Percentiles rank a stretch among this genome's conserved stretches.
These are phyloP conservation scores for Fusarium sp. DNA, from an alignment of 2,329 filamentous ascomycete species.

Conservation along the genomic window DNA sequence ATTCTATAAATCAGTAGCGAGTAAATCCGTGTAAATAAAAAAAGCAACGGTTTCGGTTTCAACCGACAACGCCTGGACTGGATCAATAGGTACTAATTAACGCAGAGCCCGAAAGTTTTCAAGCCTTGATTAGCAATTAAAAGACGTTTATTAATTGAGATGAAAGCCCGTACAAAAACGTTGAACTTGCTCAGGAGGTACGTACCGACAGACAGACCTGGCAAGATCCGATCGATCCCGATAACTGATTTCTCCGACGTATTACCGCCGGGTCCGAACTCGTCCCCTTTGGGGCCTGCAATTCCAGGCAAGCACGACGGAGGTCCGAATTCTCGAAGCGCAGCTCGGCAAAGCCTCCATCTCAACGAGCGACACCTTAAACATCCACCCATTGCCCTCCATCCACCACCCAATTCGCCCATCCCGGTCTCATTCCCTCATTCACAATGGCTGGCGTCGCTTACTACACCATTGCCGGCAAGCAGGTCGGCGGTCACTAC, in stretches of 20 bases:
- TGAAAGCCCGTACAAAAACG: background rate
- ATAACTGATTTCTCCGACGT: constrained; percentile 40
- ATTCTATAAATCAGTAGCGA: background rate
- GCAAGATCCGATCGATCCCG: constrained; percentile 41
- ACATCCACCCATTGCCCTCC: constrained; percentile 47
- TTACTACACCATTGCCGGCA: constrained; percentile 68
- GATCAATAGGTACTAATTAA: background rate
- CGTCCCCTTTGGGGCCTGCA: constrained; percentile 45
- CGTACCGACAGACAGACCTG: background rate
- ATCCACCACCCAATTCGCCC: constrained; percentile 45
- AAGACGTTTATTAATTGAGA: background rate
- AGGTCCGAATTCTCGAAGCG: constrained; percentile 44
- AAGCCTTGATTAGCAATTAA: too few species aligned
- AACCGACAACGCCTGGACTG: background rate
- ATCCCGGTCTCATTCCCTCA: constrained; percentile 36
- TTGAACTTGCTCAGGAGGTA: background rate
- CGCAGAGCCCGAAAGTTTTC: too few species aligned
- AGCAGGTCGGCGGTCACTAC: constrained; percentile 71
- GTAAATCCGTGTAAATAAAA: background rate
- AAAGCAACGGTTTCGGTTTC: background rate
- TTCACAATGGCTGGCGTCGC: constrained; percentile 54
- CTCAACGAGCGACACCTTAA: constrained; percentile 41
- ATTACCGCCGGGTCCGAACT: constrained; percentile 42
- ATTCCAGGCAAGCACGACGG: constrained; percentile 47
- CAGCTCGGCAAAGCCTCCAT: constrained; percentile 44